A percentile compares a stretch with the other conserved stretches of the same genome.
Conservation (phyloP, 2,329 filamentous ascomycete genomes). For the Colletotrichum godetiae region DNA sequence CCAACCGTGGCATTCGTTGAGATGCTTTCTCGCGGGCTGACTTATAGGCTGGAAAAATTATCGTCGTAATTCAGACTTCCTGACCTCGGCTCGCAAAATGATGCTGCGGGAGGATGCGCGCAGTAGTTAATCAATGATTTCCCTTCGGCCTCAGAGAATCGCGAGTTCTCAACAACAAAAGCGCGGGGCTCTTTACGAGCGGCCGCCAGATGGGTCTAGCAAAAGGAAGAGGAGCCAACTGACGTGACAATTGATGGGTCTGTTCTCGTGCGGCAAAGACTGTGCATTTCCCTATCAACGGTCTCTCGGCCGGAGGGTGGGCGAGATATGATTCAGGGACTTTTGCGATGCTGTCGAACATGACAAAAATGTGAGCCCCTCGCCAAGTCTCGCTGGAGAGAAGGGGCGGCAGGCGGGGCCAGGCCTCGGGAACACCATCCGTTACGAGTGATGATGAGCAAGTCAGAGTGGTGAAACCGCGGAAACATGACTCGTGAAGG, state of each 20-base stretch:
- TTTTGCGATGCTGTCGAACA: conserved; percentile 24
- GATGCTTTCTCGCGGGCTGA: not conserved
- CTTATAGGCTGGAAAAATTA: not conserved
- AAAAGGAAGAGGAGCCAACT: not conserved
- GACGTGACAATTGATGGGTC: conserved; percentile 29
- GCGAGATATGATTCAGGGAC: conserved; percentile 28
- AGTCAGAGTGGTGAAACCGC: conserved; percentile 1
- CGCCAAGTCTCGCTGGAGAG: conserved; percentile 16
- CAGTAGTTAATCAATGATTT: not conserved
- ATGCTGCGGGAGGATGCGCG: not conserved
- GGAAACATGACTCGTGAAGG: conserved; percentile 24
- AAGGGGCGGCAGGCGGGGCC: conserved; percentile 12
- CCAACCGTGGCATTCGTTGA: not conserved
- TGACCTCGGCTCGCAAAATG: conserved; percentile 6
- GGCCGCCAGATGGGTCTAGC: conserved; percentile 18
- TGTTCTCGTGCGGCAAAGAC: conserved; percentile 21
- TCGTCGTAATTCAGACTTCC: not conserved
- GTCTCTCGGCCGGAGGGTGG: conserved; percentile 15
- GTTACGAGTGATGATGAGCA: conserved; percentile 24
- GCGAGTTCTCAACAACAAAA: not conserved
- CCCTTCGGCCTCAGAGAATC: not conserved
- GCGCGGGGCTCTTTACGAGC: conserved; percentile 9
- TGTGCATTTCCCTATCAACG: conserved; percentile 22
- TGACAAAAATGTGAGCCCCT: conserved; percentile 19
- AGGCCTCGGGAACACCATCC: conserved; percentile 1